These are phyloP conservation scores for Styphnolobium japonicum DNA, from an alignment of 306 rosid species.

Conservation along the genomic window DNA sequence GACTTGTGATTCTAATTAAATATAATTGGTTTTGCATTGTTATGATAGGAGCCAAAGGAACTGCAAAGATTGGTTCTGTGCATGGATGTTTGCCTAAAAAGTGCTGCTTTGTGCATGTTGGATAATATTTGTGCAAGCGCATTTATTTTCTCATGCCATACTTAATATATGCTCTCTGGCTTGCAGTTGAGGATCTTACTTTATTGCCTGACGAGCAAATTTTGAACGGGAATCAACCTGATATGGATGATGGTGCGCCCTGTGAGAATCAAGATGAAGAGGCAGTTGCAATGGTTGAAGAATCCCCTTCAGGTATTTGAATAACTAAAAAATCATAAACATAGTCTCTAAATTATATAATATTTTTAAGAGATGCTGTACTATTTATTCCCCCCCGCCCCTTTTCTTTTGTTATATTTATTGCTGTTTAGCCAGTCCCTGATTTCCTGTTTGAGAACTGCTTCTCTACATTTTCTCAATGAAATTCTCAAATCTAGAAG, in stretches of 20 bases:
- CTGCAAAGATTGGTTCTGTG: background rate
- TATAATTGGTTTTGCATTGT: background rate
- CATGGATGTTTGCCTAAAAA: background rate
- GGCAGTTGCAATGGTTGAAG: constrained; percentile 75
- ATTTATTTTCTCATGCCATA: background rate
- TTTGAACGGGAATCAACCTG: constrained; percentile 64
- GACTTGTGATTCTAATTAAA: background rate
- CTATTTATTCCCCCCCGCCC: background rate
- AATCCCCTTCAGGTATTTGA: constrained; percentile 61
- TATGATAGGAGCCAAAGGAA: background rate
- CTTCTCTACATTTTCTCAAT: background rate
- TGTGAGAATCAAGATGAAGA: constrained; percentile 74
- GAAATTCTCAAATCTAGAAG: background rate
- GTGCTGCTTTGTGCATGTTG: background rate
- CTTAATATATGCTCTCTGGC: background rate
- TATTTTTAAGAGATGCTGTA: background rate
- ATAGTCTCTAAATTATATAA: background rate
- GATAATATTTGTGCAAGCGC: background rate
- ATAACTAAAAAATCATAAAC: background rate
- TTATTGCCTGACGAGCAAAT: constrained; percentile 67
- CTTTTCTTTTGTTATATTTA: background rate
- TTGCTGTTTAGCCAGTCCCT: background rate
- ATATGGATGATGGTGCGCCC: constrained; percentile 58
- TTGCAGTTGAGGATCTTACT: constrained; percentile 57
- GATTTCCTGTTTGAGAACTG: background rate